Evolutionary conservation across 345 rosid genomes (phyloP), one percentile per base, ranked within the genome.

Genomic region (Boechera stricta): DNA sequence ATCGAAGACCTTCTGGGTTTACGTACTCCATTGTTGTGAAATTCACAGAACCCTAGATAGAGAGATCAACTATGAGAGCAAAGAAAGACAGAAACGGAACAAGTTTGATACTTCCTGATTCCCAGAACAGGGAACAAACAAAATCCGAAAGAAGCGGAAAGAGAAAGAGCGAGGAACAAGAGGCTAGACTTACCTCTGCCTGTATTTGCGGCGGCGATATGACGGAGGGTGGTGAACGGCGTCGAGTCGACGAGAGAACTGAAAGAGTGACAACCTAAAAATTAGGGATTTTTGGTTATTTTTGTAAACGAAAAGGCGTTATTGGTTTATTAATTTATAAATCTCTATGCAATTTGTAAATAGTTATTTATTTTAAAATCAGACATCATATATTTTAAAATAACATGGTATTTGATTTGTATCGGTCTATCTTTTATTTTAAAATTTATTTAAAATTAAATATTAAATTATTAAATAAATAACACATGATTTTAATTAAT

Each of bases 1-100:
- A 74, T 31, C 97, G 83, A 72, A 86, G 86, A 59, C 99, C 98
- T 88, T 95, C 97, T 0, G 91, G 98, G 86, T 87, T 95, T 32
- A 91, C 89, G 75, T 62, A 92, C 72, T 92, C 97, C 96, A 92
- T 95, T 61, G 49, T 31, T 77, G 77, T 16, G 6, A 61, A n/a
- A 55, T 5, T 42, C 58, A 12, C 54, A 7, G n/a, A 31, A 2
- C 21, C 39, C 31, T 66, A 24, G 35, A 55, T 10, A 26, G 13
- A 65, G 49, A 42, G 10, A 62, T 61, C 3, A 51, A 31, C 1
- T 21, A 18, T 21, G 28, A 74, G 47, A 56, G 18, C 54, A 71
- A 12, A 10, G 64, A 35, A 5, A 71, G 7, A 16, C 39, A 48
- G 56, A 53, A 33, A 54, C 49, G 11, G 52, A 33, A 35, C 29